phyloP scores from a whole-genome alignment of 1,284 basidiomycete genomes.

The Ganoderma meredithae region DNA sequence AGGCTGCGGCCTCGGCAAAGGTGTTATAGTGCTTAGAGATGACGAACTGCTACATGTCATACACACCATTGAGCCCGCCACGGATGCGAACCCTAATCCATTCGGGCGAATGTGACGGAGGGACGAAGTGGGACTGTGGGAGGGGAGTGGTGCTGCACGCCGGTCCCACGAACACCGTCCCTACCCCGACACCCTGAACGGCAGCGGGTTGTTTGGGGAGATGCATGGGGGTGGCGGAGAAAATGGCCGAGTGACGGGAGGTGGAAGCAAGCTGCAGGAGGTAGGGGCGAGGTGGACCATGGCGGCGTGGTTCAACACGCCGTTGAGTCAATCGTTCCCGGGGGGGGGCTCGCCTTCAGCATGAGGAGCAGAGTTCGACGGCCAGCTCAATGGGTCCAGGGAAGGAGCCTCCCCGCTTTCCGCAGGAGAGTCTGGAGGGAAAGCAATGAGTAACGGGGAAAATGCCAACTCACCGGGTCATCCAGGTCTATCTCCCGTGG shows the following conservation, averaged over 20 bases:
- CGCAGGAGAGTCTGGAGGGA: background rate
- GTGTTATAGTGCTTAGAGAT: background rate
- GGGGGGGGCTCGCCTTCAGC: background rate
- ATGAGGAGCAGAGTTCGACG: background rate
- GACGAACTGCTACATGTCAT: background rate
- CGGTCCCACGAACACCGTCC: background rate
- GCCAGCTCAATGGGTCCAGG: background rate
- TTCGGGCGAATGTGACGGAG: background rate
- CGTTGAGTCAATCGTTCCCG: background rate
- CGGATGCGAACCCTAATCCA: background rate
- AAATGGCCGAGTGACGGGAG: background rate
- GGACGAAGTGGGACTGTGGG: background rate
- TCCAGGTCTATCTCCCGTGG: background rate
- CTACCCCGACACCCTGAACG: background rate
- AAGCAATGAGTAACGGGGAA: background rate
- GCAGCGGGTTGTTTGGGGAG: background rate
- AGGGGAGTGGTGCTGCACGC: background rate
- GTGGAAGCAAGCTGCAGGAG: background rate
- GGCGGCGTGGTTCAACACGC: background rate
- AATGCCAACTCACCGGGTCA: background rate
- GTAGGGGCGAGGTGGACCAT: background rate
- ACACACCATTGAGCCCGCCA: background rate
- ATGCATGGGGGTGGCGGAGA: background rate
- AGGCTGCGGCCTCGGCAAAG: background rate
- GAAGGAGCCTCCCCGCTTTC: too few relatives aligned